Evolutionary conservation across 257 asterid genomes (phyloP), one percentile per base, ranked within the genome.

Genomic region (Solanum commersonii): DNA sequence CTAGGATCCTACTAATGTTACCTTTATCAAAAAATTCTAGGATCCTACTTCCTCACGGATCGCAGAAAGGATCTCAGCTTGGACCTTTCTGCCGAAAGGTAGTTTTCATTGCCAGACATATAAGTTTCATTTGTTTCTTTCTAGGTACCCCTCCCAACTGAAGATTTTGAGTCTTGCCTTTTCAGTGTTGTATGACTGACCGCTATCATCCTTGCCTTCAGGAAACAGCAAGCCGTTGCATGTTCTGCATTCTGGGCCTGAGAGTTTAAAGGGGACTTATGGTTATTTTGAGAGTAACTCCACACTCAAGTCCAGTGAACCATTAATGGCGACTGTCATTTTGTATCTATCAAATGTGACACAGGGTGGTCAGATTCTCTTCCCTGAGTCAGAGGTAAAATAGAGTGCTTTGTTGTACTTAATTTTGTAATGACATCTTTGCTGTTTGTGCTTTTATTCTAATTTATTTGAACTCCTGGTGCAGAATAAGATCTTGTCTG

Each of bases 61-160:
- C 35, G 98, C 93, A 90, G 96, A 95, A 89, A 92, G 94, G 91
- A 92, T 96, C 88, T 96, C 94, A 89, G 97, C 96, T 60, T 96
- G 99, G 98, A 96, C 98, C 88, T 94, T 95, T 90, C 93, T 96
- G 83, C 99, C 98, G 33, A 90, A 90, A 92, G 97, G 98, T 96
- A 86, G 52, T 82, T 87, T 68, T 46, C 59, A 83, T 76, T 88
- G 60, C 34, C 59, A 37, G 20, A 44, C 49, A 65, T 79, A 22
- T 23, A 65, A 40, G 37, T 60, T 79, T 25, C 76, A 34, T 86
- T 25, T 89, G 1, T 31, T 60, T 83, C 83, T 87, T 49, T 29
- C 79, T 35, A 81, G 44, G 42, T 46, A 49, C 29, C 7, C 29
- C 11, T 81, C 29, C 70, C 70, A 29, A 46, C 44, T 18, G 44